Percentiles rank a stretch among this genome's conserved stretches.
phyloP scores from a whole-genome alignment of 345 rosid genomes.

The Eucalyptus viminalis region DNA sequence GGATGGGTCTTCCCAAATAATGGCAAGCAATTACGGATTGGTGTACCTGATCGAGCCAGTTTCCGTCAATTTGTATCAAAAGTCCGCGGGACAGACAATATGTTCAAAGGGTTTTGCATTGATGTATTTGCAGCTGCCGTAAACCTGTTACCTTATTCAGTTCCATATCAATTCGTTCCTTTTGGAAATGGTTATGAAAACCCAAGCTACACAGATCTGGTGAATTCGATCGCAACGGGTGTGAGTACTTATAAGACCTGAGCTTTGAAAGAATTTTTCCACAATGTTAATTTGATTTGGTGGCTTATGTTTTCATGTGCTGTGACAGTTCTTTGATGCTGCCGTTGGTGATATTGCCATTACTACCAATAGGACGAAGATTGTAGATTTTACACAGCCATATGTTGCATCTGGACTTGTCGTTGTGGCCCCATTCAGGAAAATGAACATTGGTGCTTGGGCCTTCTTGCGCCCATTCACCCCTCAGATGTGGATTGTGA shows the following conservation, averaged over 20 bases:
- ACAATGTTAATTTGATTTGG: background rate
- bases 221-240: conserved; percentile 52
- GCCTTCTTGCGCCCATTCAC: conserved; percentile 79
- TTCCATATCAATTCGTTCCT: conserved; percentile 59
- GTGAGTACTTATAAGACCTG: conserved; percentile 36
- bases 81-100: conserved; percentile 32
- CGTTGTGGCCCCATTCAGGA: conserved; percentile 74
- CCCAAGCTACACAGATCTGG: conserved; percentile 77
- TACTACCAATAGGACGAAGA: conserved; percentile 72
- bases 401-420: conserved; percentile 86
- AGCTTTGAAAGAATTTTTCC: background rate
- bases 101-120: conserved; percentile 82
- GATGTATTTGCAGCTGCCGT: conserved; percentile 85
- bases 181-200: conserved; percentile 63
- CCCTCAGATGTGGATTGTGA: conserved; percentile 64
- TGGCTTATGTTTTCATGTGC: background rate
- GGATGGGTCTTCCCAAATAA: conserved; percentile 96
- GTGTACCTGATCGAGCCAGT: conserved; percentile 71
- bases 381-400: conserved; percentile 89
- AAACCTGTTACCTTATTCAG: conserved; percentile 72
- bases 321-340: conserved; percentile 65
- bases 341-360: conserved; percentile 88
- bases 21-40: conserved; percentile 74
- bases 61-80: conserved; percentile 69
- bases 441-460: conserved; percentile 82